Evolutionary conservation across 2,329 filamentous ascomycete genomes (phyloP).

Genomic region (Knufia fluminis): DNA sequence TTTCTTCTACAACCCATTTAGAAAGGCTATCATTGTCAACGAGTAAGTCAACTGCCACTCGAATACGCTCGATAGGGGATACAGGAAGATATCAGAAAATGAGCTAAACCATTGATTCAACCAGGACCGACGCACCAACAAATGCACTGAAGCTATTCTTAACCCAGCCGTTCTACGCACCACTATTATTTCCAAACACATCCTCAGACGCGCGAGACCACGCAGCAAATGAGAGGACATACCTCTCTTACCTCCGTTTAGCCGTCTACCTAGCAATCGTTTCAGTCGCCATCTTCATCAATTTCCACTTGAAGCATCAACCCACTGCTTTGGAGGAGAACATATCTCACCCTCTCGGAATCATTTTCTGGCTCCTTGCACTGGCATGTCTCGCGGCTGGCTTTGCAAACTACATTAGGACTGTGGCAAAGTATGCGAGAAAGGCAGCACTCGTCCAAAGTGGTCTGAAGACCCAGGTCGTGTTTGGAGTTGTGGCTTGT

Average conservation of each 20-base stretch:
- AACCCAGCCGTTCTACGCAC: constrained; percentile 46
- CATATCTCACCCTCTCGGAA: constrained; percentile 73
- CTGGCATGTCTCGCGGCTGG: constrained; percentile 68
- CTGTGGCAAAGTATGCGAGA: constrained; percentile 70
- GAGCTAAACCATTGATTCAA: no score
- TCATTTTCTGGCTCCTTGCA: constrained; percentile 78
- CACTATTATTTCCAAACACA: constrained; percentile 57
- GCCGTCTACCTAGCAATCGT: constrained; percentile 87
- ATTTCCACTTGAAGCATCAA: constrained; percentile 74
- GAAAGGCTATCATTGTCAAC: constrained; percentile 1
- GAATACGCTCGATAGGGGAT: no score
- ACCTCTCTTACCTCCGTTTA: constrained; percentile 83
- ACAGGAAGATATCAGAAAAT: no score
- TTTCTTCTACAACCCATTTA: constrained; percentile 20
- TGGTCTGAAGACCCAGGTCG: constrained; percentile 83
- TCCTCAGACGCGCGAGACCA: constrained; percentile 59
- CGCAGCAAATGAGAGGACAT: constrained; percentile 60
- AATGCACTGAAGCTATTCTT: constrained; percentile 36
- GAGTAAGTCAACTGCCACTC: constrained; percentile 8
- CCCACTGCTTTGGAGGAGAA: constrained; percentile 62
- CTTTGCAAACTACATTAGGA: constrained; percentile 76
- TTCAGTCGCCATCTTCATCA: constrained; percentile 79
- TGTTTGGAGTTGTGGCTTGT: constrained; percentile 42
- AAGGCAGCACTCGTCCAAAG: constrained; percentile 78
- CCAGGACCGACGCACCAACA: constrained; percentile 19